Evolutionary conservation across 2,329 filamentous ascomycete species (phyloP), one percentile per base, ranked within the genome.

Genomic region (Periconia sp.): DNA sequence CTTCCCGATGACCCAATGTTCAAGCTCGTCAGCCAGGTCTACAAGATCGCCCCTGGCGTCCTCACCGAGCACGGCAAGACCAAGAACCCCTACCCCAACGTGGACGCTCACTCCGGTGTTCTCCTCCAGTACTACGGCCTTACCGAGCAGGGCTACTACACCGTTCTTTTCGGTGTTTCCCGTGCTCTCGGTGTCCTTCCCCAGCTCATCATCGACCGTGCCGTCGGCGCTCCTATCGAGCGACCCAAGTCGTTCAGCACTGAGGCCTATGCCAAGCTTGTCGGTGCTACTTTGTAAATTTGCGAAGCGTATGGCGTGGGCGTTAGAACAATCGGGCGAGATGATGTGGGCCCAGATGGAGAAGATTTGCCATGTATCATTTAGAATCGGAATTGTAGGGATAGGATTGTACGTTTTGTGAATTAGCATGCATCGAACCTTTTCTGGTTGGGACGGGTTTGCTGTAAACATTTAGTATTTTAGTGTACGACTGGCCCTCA

Each of bases 21-120:
- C 91, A 92, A 99, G 87, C 90, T 99, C 68, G 94, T 99, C 82
- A 95, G 90, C 85, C 94, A 99, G 84, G 94, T 99, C 69, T 99
- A 97, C 90, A 99, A 99, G 91, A 97, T 99, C 71, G 94, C 94
- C 62, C 94, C 94, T 63, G 90, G 89, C 73, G 94, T 99, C 71
- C 85, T 99, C 77, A 99, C 94, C 65, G 92, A 99, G 88, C 94
- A 99, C 84, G 94, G 94, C 82, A 99, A 99, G 91, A 97, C 93
- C 85, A 97, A 97, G 90, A 97, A 97, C 90, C 93, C 93, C 65
- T 97, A 85, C 86, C 94, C 94, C 79, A 97, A 97, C 83, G 92
- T 97, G 73, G 93, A 97, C 74, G 92, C 93, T 73, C 94, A 97
- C 89, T 97, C 92, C 31, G 94, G 94, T 85, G 94, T 99, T 65